Base-by-base conservation (phyloP, 2,329 filamentous ascomycete species). In the Aspergillus sp. region DNA sequence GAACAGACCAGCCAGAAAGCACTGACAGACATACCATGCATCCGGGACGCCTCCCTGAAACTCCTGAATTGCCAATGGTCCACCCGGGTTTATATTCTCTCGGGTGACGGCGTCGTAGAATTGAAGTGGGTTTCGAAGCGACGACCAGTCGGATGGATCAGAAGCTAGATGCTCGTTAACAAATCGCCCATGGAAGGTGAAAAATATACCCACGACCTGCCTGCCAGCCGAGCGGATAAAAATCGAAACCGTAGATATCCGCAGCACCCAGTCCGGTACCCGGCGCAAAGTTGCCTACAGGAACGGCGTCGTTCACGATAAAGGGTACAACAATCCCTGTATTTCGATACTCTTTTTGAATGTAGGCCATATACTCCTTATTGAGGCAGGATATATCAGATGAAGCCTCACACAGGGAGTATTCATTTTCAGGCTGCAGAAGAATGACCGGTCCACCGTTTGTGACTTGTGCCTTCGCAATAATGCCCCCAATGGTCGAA, bases 371-470 rank as follows among this genome's bases (percentile, higher is more conserved):
- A 69, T 92, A 93, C 0, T 82, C 78, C 0, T 82, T 80, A 67
- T 90, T 85, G 0, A 87, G 87, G 47, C 55, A 49, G 62, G 87
- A 89, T 2, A 73, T 69, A 29, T 77, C 16, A 7, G 7, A 29
- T 1, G 26, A 29, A 7, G 6, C 26, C 26, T 29, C 26, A 14
- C 54, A 56, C 11, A 76, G 74, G 1, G 84, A 86, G 69, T 92
- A 92, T 72, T 94, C 90, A 63, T 94, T 95, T 72, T 95, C 90
- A 0, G 89, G 87, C 69, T 95, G 91, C 26, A 90, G 81, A 2
- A 93, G 75, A 59, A 94, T 90, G 2, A 95, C 83, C 0, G 90
- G 90, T 0, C 91, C 91, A 0, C 89, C 90, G 54, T 91, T 89
- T 1, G 89, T 92, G 67, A 94, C 92, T 68, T 94, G 90, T 0